phyloP scores from a whole-genome alignment of 2,329 filamentous ascomycete species.

The Aspergillus piperis region DNA sequence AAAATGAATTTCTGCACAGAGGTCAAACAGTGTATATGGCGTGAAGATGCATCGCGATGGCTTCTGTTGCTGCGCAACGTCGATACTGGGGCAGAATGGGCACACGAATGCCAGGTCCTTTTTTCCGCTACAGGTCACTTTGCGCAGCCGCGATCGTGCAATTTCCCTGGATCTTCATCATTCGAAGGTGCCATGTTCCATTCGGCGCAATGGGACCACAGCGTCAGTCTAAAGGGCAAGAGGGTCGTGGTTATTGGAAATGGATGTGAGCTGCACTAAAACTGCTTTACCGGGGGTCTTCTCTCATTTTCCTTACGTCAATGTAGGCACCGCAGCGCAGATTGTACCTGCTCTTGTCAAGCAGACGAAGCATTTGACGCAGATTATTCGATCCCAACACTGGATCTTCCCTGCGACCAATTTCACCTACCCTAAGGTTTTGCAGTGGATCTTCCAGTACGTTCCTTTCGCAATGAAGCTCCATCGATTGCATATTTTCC shows the following conservation, averaged over 20 bases:
- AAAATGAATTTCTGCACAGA: slow-evolving; percentile 15
- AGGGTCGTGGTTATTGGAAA: slow-evolving; percentile 32
- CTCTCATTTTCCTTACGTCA: not conserved
- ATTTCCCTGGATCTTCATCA: slow-evolving; percentile 25
- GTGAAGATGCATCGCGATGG: slow-evolving; percentile 55
- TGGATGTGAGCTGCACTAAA: slow-evolving; percentile 31
- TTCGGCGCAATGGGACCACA: slow-evolving; percentile 29
- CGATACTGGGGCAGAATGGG: slow-evolving; percentile 23
- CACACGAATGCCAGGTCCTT: slow-evolving; percentile 52
- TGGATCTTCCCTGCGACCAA: slow-evolving; percentile 53
- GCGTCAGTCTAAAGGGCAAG: slow-evolving; percentile 25
- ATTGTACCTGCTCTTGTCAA: slow-evolving; percentile 34
- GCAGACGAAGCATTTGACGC: slow-evolving; percentile 56
- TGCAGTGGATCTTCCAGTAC: slow-evolving; percentile 52
- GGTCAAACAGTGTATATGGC: slow-evolving; percentile 43
- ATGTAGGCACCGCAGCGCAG: slow-evolving; percentile 27
- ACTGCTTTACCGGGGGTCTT: too few species aligned
- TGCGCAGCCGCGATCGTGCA: slow-evolving; percentile 53
- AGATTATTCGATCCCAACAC: slow-evolving; percentile 59
- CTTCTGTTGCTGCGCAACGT: slow-evolving; percentile 28
- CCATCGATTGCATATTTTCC: slow-evolving; percentile 39
- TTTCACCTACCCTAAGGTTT: slow-evolving; percentile 49
- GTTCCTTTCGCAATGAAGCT: slow-evolving; percentile 48
- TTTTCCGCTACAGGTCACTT: slow-evolving; percentile 56
- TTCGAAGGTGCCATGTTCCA: slow-evolving; percentile 30